Conservation (phyloP, 345 rosid species). For the Laguncularia racemosa region DNA sequence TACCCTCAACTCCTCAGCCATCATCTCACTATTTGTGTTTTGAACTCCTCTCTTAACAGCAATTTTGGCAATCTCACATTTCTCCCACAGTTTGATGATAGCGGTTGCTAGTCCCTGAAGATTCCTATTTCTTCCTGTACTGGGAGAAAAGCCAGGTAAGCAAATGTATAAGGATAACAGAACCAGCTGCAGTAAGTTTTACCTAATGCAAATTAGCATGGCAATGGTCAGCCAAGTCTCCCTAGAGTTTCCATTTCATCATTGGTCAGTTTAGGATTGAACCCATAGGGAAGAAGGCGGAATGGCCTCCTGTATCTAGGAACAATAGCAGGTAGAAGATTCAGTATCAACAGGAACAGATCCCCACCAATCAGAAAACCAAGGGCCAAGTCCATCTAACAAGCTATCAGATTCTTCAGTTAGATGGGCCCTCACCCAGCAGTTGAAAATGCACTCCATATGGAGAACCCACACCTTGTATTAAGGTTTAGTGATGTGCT, state of each 20-base stretch:
- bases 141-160: constrained; percentile 9
- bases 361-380: constrained; percentile 93
- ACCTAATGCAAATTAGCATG: constrained; percentile 90
- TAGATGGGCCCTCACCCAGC: constrained; percentile 70
- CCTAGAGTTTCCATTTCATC: constrained; percentile 89
- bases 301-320: constrained; percentile 79
- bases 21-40: constrained; percentile 67
- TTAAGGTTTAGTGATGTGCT: constrained; percentile 24
- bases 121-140: constrained; percentile 78
- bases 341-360: constrained; percentile 89
- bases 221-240: constrained; percentile 84
- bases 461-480: constrained; percentile 70
- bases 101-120: constrained; percentile 85
- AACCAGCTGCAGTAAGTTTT: constrained; percentile 14
- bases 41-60: constrained; percentile 88
- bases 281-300: constrained; percentile 92
- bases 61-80: constrained; percentile 92
- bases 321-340: constrained; percentile 73
- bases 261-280: constrained; percentile 64
- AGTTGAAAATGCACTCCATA: constrained; percentile 67
- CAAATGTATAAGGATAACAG: not conserved
- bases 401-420: constrained; percentile 68
- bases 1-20: constrained; percentile 91
- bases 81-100: constrained; percentile 86
- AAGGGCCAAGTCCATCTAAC: constrained; percentile 86